phyloP scores from a whole-genome alignment of 192 early-diverging fungal genomes.

The Allomyces javanicus region DNA sequence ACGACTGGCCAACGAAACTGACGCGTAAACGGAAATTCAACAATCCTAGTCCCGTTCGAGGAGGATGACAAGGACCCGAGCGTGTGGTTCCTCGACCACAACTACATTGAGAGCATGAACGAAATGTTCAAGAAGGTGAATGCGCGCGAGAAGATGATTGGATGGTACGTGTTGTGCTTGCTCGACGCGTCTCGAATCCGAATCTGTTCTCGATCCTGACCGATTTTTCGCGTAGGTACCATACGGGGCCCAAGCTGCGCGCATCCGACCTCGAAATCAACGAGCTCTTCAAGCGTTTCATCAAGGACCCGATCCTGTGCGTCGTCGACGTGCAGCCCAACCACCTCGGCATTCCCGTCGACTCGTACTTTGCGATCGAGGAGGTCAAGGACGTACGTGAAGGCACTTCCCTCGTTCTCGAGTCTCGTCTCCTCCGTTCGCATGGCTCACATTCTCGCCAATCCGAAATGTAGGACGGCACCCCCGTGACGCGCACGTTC shows the following conservation, averaged over 20 bases:
- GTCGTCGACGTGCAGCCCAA: slow-evolving; percentile 93
- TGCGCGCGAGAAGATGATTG: slow-evolving; percentile 87
- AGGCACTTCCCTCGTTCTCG: too few relatives aligned
- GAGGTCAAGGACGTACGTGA: slow-evolving; percentile 85
- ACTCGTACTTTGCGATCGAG: slow-evolving; percentile 94
- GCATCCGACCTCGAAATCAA: slow-evolving; percentile 94
- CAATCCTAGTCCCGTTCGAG: slow-evolving; percentile 82
- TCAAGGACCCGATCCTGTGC: slow-evolving; percentile 86
- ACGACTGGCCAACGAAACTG: not conserved
- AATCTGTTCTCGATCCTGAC: too few relatives aligned
- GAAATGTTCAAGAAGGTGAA: slow-evolving; percentile 99
- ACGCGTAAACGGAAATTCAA: not conserved
- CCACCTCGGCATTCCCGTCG: slow-evolving; percentile 80
- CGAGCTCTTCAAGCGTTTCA: slow-evolving; percentile 89
- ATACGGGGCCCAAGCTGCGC: slow-evolving; percentile 93
- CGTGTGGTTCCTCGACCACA: slow-evolving; percentile 98
- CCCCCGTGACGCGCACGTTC: slow-evolving; percentile 89
- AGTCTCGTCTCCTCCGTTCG: too few relatives aligned
- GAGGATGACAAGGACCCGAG: slow-evolving; percentile 96
- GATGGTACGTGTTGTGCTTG: slow-evolving; percentile 33
- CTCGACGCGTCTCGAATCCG: too few relatives aligned
- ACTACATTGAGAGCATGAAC: slow-evolving; percentile 98
- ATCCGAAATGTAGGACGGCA: slow-evolving; percentile 61
- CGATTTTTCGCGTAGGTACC: slow-evolving; percentile 27
- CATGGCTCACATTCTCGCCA: too few relatives aligned